Evolutionary conservation across 495 filamentous ascomycete species (phyloP), one percentile per base, ranked within the genome.

Genomic region (Xylaria grammica): DNA sequence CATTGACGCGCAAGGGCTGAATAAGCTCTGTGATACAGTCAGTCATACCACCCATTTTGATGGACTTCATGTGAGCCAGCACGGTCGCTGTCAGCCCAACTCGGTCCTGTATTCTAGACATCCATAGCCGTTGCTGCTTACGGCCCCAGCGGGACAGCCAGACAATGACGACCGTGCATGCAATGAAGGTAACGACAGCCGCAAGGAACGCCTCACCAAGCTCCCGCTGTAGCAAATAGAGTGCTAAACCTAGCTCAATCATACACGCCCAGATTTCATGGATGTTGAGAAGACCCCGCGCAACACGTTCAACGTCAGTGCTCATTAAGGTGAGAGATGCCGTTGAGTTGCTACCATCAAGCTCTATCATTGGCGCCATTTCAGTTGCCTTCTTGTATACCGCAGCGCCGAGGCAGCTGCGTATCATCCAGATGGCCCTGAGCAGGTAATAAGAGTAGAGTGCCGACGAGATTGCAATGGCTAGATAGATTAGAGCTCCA

Each of bases 251-350:
- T 26, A 67, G 59, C 36, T 77, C 54, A 15, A 76, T 70, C 6
- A 69, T 49, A 44, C 65, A 71, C 4, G 75, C 76, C 86, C 86
- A 89, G 29, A 85, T 75, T 59, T 88, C 85, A 60, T 89, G 84
- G 50, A 87, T 74, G 26, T 72, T 73, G 20, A 77, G 72, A 71
- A 81, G 79, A 1, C 80, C 84, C 26, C 75, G 70, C 5, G 76
- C 77, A 34, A 87, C 81, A 22, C 83, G 70, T 67, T 87, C 85
- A 13, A 87, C 74, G 63, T 89, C 86, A 6, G 86, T 68, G 42
- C 73, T 72, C 76, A 81, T 79, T 15, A 80, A 62, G 0, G 76
- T 77, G 6, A 80, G 53, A 22, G 75, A 70, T 71, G 75, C 69
- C 19, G 34, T 36, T 5, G 34, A 5, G 42, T 5, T 45, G 42